Base-by-base conservation (phyloP, 2,329 filamentous ascomycete species). In the Clarireedia monteithiana region DNA sequence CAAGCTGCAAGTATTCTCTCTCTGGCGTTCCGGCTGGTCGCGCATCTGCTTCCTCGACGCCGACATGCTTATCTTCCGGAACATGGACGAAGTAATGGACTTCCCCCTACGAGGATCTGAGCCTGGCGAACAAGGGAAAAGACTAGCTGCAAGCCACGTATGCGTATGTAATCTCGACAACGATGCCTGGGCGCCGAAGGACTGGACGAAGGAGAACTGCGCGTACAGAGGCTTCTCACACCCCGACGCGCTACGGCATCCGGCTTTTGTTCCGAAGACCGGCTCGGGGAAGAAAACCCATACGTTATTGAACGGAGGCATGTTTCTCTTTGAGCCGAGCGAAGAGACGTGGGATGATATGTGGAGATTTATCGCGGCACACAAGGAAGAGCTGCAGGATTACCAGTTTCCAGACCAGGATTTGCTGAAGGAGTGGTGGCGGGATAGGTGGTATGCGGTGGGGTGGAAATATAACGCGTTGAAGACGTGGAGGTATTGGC, bases 51-150 rank as follows among this genome's bases (percentile, higher is more conserved):
- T 89, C 71, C 77, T 95, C 48, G 90, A 95, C 72, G 86, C 85
- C 63, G 90, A 95, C 73, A 95, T 95, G 88, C 74, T 95, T 39
- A 82, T 89, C 5, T 72, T 85, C 59, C 77, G 77, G 63, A 92
- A 94, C 72, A 94, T 95, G 87, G 90, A 95, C 69, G 89, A 94
- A 73, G 75, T 95, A 58, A 94, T 95, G 86, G 81, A 88, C 9
- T 63, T 94, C 20, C 71, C 79, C 54, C 77, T 94, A 44, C 86
- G 7, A 23, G 20, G 3, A 17, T 23, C 3, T 2, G 24, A 4
- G 2, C 17, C 5, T 7, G 45, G 46, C 1, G 52, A 55, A 15
- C 7, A 9, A 0, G 52, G 52, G 5, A 55, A 55, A n/a, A 27
- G 36, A 26, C 26, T 95, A 70, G 89, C 88, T 4, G 88, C 89